These are phyloP conservation scores for Dipteronia sinensis DNA, from an alignment of 345 rosid species.

Conservation along the genomic window DNA sequence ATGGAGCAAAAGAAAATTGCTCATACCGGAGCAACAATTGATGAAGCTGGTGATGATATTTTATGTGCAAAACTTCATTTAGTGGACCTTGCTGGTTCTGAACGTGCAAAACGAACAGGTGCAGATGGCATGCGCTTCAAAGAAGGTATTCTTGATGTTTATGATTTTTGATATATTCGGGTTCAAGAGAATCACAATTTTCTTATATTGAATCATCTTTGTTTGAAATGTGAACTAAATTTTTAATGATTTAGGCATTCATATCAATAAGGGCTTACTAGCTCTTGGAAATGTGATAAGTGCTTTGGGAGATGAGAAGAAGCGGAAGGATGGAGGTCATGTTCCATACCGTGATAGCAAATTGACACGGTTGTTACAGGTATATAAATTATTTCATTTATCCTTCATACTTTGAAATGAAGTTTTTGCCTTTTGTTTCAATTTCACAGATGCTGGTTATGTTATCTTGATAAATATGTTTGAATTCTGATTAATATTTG, in stretches of 20 bases:
- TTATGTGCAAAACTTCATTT: constrained; percentile 88
- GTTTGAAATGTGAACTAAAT: not conserved
- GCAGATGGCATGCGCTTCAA: constrained; percentile 95
- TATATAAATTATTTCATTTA: constrained; percentile 13
- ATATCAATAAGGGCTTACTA: constrained; percentile 90
- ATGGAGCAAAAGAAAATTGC: constrained; percentile 87
- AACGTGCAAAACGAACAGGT: constrained; percentile 94
- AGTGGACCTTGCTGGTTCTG: constrained; percentile 97
- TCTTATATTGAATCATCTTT: not conserved
- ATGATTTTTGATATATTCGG: constrained; percentile 2
- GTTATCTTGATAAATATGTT: too few relatives aligned
- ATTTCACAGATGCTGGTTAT: too few relatives aligned
- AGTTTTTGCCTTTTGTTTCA: not conserved
- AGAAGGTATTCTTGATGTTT: constrained; percentile 65
- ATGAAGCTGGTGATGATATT: constrained; percentile 73
- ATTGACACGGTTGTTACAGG: constrained; percentile 97
- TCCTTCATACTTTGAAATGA: not conserved
- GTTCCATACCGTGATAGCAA: constrained; percentile 99
- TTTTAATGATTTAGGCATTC: constrained; percentile 58
- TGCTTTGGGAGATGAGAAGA: constrained; percentile 93
- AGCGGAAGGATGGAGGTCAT: constrained; percentile 95
- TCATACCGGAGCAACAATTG: constrained; percentile 32
- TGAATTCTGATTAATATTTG: constrained; percentile 17
- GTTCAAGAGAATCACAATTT: not conserved
- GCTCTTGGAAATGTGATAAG: constrained; percentile 97